A percentile compares a stretch with the other conserved stretches of the same genome.
Evolutionary conservation across 2,329 filamentous ascomycete genomes (phyloP).

Genomic region (Chaetomium olivaceum): DNA sequence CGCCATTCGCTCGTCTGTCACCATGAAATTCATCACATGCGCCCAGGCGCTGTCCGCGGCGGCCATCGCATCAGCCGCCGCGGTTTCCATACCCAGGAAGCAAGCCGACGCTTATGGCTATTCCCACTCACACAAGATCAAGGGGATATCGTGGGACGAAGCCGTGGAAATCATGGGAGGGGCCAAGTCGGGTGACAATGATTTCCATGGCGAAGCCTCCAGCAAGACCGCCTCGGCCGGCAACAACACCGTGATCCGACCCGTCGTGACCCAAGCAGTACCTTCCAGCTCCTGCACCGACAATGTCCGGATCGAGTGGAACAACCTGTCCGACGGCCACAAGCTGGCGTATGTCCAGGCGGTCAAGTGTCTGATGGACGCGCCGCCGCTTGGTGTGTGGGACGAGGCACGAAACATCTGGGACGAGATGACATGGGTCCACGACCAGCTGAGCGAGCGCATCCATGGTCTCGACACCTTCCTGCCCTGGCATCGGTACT

Average conservation of each 20-base stretch:
- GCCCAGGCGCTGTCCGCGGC: slow-evolving; percentile 4
- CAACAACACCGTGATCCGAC: not conserved
- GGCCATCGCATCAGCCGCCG: not conserved
- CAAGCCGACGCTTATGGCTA: not conserved
- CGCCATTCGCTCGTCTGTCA: not conserved
- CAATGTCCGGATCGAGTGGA: slow-evolving; percentile 9
- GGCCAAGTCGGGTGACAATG: not conserved
- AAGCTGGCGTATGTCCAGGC: not conserved
- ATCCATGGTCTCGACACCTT: slow-evolving; percentile 7
- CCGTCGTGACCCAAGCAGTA: no score
- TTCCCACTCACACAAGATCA: not conserved
- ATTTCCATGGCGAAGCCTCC: not conserved
- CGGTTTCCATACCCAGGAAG: not conserved
- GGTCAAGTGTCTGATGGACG: slow-evolving; percentile 6
- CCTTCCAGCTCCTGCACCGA: not conserved
- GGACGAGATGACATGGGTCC: slow-evolving; percentile 9
- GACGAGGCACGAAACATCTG: slow-evolving; percentile 6
- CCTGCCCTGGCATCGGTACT: slow-evolving; percentile 14
- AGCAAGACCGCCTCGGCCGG: not conserved
- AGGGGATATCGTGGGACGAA: slow-evolving; percentile 9
- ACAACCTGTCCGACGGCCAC: not conserved
- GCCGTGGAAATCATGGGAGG: slow-evolving; percentile 6
- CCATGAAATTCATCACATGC: slow-evolving; percentile 3
- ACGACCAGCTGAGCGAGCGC: not conserved
- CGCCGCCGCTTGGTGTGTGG: slow-evolving; percentile 1